These are phyloP conservation scores for Begonia fuchsioides DNA, from an alignment of 306 rosid genomes.

Conservation along the genomic window DNA sequence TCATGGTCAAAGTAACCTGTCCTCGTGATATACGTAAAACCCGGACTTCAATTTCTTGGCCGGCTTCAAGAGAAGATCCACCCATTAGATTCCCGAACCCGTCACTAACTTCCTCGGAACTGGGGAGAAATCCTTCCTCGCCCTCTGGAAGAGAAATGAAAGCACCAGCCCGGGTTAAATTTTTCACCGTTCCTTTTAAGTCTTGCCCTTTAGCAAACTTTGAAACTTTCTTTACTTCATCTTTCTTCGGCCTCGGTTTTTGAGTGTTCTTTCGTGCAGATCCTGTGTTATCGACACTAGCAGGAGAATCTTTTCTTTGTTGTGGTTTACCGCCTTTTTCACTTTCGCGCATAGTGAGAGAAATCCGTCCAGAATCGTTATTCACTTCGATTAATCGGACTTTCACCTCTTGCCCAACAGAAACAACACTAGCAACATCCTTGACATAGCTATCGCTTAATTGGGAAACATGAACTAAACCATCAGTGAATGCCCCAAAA, in stretches of 20 bases:
- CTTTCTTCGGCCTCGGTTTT: constrained; percentile 40
- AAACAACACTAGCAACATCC: constrained; percentile 76
- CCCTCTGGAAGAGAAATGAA: constrained; percentile 89
- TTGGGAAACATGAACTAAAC: constrained; percentile 88
- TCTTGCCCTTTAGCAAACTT: constrained; percentile 70
- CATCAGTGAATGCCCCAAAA: constrained; percentile 93
- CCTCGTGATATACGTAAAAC: constrained; percentile 78
- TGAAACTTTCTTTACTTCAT: constrained; percentile 31
- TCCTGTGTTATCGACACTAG: constrained; percentile 34
- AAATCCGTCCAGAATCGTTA: constrained; percentile 59
- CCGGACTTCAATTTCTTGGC: constrained; percentile 73
- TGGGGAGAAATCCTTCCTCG: constrained; percentile 94
- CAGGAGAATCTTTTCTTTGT: constrained; percentile 39
- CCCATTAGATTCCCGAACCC: constrained; percentile 74
- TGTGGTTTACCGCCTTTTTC: constrained; percentile 23
- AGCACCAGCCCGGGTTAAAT: constrained; percentile 63
- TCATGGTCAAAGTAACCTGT: constrained; percentile 83
- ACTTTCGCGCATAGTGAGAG: constrained; percentile 85
- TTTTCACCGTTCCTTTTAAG: constrained; percentile 76
- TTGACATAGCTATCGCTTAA: constrained; percentile 74
- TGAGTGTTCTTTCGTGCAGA: constrained; percentile 43
- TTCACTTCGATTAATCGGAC: constrained; percentile 76
- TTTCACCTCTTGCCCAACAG: constrained; percentile 97
- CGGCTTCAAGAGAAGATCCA: constrained; percentile 47
- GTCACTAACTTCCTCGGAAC: constrained; percentile 54